Percentiles rank a stretch among this genome's conserved stretches.
Conservation (phyloP, 2,329 filamentous ascomycete genomes). For the Xylariaceae sp. region DNA sequence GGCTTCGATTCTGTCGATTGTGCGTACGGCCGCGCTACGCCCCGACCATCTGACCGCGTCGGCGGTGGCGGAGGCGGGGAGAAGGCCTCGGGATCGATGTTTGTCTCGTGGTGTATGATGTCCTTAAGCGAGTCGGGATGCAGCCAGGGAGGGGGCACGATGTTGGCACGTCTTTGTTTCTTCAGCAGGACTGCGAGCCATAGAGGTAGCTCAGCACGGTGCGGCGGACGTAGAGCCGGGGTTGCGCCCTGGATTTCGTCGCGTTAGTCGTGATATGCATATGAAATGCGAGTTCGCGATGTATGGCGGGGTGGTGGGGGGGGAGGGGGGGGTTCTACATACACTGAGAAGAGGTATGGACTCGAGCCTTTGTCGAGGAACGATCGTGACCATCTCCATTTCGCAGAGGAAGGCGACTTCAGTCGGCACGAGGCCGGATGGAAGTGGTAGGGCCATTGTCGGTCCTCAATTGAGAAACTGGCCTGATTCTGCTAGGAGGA, state of each 20-base stretch:
- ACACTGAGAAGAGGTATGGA: conserved; percentile 84
- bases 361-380: conserved; percentile 89
- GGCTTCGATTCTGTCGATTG: conserved; percentile 28
- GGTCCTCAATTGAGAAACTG: conserved; percentile 11
- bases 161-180: conserved; percentile 90
- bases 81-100: conserved; percentile 70
- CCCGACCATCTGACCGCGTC: conserved; percentile 50
- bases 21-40: conserved; percentile 42
- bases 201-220: conserved; percentile 77
- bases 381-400: conserved; percentile 93
- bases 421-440: conserved; percentile 69
- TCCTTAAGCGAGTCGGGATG: conserved; percentile 72
- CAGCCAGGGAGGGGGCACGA: conserved; percentile 88
- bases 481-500: background rate
- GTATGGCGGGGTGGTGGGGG: conserved; percentile 13
- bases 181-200: conserved; percentile 97
- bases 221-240: conserved; percentile 75
- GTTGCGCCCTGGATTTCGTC: conserved; percentile 68
- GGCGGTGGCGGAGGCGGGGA: conserved; percentile 74
- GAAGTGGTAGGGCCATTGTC: conserved; percentile 37
- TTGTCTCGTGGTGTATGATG: conserved; percentile 81
- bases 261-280: conserved; percentile 2
- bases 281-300: background rate
- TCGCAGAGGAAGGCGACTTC: conserved; percentile 95
- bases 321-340: conserved; percentile 43